Evolutionary conservation across 2,329 filamentous ascomycete genomes (phyloP), one percentile per base, ranked within the genome.

Genomic region (Venturiaceae sp.): DNA sequence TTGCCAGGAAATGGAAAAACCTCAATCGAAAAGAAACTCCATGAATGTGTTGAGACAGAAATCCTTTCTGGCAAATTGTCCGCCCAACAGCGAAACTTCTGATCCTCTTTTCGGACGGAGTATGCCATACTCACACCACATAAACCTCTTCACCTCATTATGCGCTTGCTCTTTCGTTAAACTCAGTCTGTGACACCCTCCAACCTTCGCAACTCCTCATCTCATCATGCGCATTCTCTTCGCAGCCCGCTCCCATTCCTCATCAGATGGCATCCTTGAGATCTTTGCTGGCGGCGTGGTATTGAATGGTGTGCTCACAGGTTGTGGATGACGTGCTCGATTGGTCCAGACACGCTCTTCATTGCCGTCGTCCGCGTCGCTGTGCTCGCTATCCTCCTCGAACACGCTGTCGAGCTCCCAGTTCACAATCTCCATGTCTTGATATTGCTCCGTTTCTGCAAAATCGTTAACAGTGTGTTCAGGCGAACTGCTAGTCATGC

Each of bases 181-280:
- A n/a, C n/a, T n/a, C n/a, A n/a, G n/a, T n/a, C n/a, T n/a, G n/a
- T n/a, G n/a, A n/a, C 23, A 30, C 14, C 14, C 14, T 16, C 9
- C 44, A 30, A 5, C 6, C 13, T 39, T 39, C 37, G 3, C 3
- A 50, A 30, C 16, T 16, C 11, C 30, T 50, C 26, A 50, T 50
- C 44, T 50, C 44, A 50, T 50, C 44, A 50, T 50, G 44, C 44
- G 44, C 44, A 50, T 50, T 21, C 44, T 23, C 26, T 50, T 50
- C 9, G 44, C 26, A 13, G 44, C 44, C 13, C 26, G 44, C 28
- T 30, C 44, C 44, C 44, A 50, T 16, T 50, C 44, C 4, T 50
- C 44, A 3, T 50, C 44, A 6, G 44, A 30, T 7, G 44, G 44
- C 44, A 50, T 28, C 6, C 44, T 23, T 26, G 44, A 50, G 44